Evolutionary conservation across 2,329 filamentous ascomycete genomes (phyloP), one percentile per base, ranked within the genome.

Genomic region (Microdochium trichocladiopsis): DNA sequence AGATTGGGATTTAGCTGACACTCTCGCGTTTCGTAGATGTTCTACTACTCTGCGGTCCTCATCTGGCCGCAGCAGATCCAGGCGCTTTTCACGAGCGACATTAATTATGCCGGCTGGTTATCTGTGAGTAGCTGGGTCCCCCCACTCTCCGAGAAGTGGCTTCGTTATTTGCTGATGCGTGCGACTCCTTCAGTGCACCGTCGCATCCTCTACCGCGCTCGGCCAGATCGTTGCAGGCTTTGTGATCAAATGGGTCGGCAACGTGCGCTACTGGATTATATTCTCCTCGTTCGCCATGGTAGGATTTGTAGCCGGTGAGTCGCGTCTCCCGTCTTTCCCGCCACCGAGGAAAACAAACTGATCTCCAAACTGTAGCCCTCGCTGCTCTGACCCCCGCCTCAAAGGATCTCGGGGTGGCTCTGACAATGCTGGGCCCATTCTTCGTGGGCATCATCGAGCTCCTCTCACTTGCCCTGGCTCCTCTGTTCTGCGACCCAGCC

Each of bases 211-310:
- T 0, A 69, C 66, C 1, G 65, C 66, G 0, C 58, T 70, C 1
- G 67, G 67, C 8, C 66, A 70, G 49, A 57, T 65, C 12, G 60
- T 60, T 11, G 65, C 65, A 1, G 67, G 67, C 11, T 55, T 58
- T 43, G 61, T 69, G 25, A 56, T 70, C 18, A 63, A 61, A 24
- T 67, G 62, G 56, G 66, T 64, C 31, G 64, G 68, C 21, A 69
- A 69, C 36, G 61, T 67, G 11, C 63, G 66, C 18, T 66, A 69
- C 56, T 68, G 62, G 62, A 64, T 70, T 37, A 67, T 70, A 25
- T 65, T 68, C 45, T 63, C 66, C 3, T 68, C 67, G 9, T 64
- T 69, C 50, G 58, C 60, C 51, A 70, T 70, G 67, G 67, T 69
- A n/a, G n/a, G n/a, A n/a, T n/a, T n/a, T 12, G 66, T 59, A 14